phyloP scores from a whole-genome alignment of 768 basidiomycete species.

The Macrocybe gigantea region DNA sequence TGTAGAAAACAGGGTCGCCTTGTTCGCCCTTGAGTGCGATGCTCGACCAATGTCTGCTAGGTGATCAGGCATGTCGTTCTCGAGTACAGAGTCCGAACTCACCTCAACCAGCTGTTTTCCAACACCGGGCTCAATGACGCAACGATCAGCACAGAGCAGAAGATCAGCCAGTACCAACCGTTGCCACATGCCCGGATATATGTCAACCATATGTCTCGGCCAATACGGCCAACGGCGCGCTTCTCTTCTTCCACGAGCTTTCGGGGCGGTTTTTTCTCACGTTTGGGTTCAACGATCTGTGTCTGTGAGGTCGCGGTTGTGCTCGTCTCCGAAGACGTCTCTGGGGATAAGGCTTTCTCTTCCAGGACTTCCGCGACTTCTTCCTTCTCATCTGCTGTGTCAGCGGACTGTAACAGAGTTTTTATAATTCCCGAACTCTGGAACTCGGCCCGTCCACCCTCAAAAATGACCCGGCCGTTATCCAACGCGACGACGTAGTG shows the following conservation, averaged over 20 bases:
- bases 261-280: slow-evolving; percentile 54
- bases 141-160: slow-evolving; percentile 44
- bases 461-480: slow-evolving; percentile 72
- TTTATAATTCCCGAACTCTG: slow-evolving; percentile 59
- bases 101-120: slow-evolving; percentile 71
- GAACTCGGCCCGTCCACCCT: slow-evolving; percentile 64
- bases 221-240: slow-evolving; percentile 69
- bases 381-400: slow-evolving; percentile 27
- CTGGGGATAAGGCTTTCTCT: slow-evolving; percentile 4
- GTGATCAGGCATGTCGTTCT: neutral
- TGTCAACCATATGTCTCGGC: slow-evolving; percentile 57
- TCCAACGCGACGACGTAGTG: slow-evolving; percentile 80
- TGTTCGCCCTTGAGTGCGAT: slow-evolving; percentile 32
- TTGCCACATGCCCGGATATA: slow-evolving; percentile 50
- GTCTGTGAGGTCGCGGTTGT: slow-evolving; percentile 15
- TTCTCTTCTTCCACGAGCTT: slow-evolving; percentile 85
- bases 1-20: slow-evolving; percentile 53
- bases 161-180: slow-evolving; percentile 50
- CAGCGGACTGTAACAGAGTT: slow-evolving; percentile 57
- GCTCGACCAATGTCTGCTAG: slow-evolving; percentile 51
- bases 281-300: slow-evolving; percentile 18
- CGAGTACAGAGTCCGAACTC: slow-evolving; percentile 1
- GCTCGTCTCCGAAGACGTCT: slow-evolving; percentile 21
- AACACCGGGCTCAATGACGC: slow-evolving; percentile 61
- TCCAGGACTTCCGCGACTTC: slow-evolving; percentile 31